phyloP scores from a whole-genome alignment of 1,139 yeast species.

The Kodamaea suecica region DNA sequence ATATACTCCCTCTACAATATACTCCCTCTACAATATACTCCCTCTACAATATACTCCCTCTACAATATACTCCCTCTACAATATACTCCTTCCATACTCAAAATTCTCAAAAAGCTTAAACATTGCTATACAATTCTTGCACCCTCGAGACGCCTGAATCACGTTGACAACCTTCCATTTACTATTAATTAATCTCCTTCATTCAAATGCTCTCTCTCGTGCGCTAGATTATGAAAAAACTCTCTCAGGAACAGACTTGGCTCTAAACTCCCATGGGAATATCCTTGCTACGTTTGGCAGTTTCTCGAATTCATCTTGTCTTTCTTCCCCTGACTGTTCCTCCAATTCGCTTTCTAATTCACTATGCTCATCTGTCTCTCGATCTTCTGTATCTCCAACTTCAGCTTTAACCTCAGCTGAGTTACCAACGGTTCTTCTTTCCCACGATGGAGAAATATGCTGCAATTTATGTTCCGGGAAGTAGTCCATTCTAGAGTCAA shows the following conservation, averaged over 20 bases:
- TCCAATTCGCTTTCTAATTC: conserved; percentile 2
- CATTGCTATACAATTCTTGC: no score
- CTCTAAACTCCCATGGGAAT: conserved; percentile 40
- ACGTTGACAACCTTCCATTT: no score
- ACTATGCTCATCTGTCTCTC: conserved; percentile 3
- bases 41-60: no score
- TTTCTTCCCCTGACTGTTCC: no score
- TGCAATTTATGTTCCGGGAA: conserved; percentile 26
- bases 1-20: no score
- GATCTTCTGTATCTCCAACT: conserved; percentile 1
- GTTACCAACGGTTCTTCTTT: not conserved
- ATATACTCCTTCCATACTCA: no score
- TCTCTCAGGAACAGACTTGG: conserved; percentile 23
- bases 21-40: no score
- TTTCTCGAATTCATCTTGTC: no score
- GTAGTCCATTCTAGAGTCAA: conserved; percentile 27
- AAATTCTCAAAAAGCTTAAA: no score
- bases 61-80: no score
- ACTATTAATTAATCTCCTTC: not conserved
- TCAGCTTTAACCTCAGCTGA: not conserved
- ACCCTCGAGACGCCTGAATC: no score
- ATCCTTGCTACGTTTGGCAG: conserved; percentile 18
- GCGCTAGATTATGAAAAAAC: no score
- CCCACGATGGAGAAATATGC: conserved; percentile 6
- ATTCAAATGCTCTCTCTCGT: conserved; percentile 10